A percentile compares a stretch with the other conserved stretches of the same genome.
phyloP scores from a whole-genome alignment of 441 rosid species.

The Flueggea neowawraea region DNA sequence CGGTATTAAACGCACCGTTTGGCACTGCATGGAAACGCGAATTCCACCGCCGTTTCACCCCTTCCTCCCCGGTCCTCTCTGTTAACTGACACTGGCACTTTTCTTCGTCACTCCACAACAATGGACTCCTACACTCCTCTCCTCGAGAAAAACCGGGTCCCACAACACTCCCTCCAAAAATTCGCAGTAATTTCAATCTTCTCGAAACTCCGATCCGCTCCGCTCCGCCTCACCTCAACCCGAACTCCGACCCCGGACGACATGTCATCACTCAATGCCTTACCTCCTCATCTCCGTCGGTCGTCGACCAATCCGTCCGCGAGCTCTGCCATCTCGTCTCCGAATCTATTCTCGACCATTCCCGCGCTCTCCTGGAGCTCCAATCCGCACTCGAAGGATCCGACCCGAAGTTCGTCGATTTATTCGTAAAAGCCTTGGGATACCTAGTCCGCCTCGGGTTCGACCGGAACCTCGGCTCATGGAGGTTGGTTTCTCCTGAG shows the following conservation, averaged over 20 bases:
- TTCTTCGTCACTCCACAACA: neutral
- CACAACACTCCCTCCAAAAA: constrained; percentile 85
- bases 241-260: constrained; percentile 60
- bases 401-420: constrained; percentile 41
- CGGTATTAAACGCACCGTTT: too few relatives aligned
- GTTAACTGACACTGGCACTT: too few relatives aligned
- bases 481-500: constrained; percentile 48
- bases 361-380: constrained; percentile 65
- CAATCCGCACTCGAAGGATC: constrained; percentile 84
- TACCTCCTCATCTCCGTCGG: constrained; percentile 57
- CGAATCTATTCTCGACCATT: constrained; percentile 48
- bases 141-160: constrained; percentile 69
- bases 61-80: too few relatives aligned
- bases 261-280: constrained; percentile 66
- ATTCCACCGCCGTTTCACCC: too few relatives aligned
- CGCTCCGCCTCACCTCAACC: constrained; percentile 38
- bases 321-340: constrained; percentile 77
- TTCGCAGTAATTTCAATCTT: constrained; percentile 77
- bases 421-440: constrained; percentile 73
- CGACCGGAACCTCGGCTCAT: constrained; percentile 38
- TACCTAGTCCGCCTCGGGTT: constrained; percentile 59
- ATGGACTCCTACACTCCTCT: constrained; percentile 65
- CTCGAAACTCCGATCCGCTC: constrained; percentile 75
- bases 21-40: too few relatives aligned
- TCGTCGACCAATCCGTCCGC: constrained; percentile 81